phyloP scores from a whole-genome alignment of 2,329 filamentous ascomycete species.

The Cytospora piceicola region DNA sequence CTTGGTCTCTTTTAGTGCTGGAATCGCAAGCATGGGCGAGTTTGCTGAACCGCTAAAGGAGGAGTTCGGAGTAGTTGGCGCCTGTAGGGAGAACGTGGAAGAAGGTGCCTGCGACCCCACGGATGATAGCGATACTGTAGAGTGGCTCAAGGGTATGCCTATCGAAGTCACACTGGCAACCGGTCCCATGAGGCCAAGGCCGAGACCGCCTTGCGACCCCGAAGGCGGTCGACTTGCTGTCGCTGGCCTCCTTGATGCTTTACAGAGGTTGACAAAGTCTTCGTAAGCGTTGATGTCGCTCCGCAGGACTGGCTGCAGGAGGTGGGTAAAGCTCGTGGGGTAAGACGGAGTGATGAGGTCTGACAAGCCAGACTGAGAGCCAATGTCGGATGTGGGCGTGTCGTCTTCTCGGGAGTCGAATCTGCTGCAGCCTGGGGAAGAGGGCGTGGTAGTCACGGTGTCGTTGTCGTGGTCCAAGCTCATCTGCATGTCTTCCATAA shows the following conservation, averaged over 20 bases:
- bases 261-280: constrained; percentile 81
- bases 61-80: constrained; percentile 61
- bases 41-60: constrained; percentile 51
- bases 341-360: constrained; percentile 58
- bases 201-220: constrained; percentile 69
- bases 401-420: constrained; percentile 63
- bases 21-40: constrained; percentile 46
- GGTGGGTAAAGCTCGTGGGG: constrained; percentile 75
- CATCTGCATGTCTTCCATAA: constrained; percentile 92
- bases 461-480: constrained; percentile 72
- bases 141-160: constrained; percentile 57
- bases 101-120: constrained; percentile 50
- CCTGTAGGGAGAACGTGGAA: constrained; percentile 58
- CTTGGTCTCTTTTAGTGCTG: constrained; percentile 81
- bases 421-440: constrained; percentile 76
- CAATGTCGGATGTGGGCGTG: constrained; percentile 42
- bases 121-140: constrained; percentile 60
- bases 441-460: constrained; percentile 73
- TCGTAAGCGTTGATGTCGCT: constrained; percentile 80
- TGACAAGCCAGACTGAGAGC: constrained; percentile 43
- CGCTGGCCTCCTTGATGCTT: constrained; percentile 64
- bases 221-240: constrained; percentile 73
- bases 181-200: constrained; percentile 56
- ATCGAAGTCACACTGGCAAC: constrained; percentile 34
- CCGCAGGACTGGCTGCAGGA: constrained; percentile 81